Percentiles rank a stretch among this genome's conserved stretches.
phyloP scores from a whole-genome alignment of 257 asterid species.

The Misopates orontium region DNA sequence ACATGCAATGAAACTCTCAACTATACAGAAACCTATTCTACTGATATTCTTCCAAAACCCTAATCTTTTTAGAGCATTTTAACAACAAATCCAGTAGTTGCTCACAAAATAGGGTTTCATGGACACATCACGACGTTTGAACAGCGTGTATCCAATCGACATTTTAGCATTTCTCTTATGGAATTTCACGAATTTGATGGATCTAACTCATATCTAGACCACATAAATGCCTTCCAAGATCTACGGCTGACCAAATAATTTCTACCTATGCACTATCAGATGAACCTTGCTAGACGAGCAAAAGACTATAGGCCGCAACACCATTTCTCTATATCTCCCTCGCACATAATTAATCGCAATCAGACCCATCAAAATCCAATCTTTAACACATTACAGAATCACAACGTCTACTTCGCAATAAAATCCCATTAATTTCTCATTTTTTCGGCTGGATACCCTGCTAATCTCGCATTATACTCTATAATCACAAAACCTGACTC shows the following conservation, averaged over 20 bases:
- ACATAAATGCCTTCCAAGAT: too few relatives aligned
- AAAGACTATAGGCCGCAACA: not conserved
- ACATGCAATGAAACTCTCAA: conserved; percentile 11
- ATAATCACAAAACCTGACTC: too few relatives aligned
- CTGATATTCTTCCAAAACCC: not conserved
- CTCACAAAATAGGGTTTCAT: not conserved
- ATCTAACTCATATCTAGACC: not conserved
- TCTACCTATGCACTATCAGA: not conserved
- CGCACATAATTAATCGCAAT: conserved; percentile 3
- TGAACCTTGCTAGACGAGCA: not conserved
- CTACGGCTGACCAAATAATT: too few relatives aligned
- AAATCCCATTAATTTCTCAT: too few relatives aligned
- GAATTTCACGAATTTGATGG: not conserved
- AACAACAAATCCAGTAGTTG: not conserved
- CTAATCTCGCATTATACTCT: too few relatives aligned
- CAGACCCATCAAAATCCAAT: not conserved
- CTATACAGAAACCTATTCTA: conserved; percentile 1
- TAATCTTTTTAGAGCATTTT: not conserved
- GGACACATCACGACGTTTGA: not conserved
- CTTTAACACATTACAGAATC: too few relatives aligned
- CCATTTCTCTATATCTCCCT: not conserved
- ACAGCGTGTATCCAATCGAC: not conserved
- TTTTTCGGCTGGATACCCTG: too few relatives aligned
- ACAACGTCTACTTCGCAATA: not conserved
- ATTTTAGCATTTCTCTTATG: not conserved